Evolutionary conservation across 257 asterid species (phyloP).

Genomic region (Capsicum rhomboideum): DNA sequence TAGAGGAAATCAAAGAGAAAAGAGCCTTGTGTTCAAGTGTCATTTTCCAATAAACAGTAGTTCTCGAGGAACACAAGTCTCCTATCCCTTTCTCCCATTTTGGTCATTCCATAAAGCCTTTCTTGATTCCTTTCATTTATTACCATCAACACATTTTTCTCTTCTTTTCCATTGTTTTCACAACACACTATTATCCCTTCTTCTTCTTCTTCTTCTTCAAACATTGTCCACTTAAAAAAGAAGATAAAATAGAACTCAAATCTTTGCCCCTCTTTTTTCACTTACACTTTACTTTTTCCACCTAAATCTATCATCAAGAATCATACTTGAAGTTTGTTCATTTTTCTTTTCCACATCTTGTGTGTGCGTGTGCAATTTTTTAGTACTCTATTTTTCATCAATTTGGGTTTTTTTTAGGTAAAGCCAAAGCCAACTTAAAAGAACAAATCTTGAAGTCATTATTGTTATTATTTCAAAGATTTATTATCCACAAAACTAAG

Average conservation of each 20-base stretch:
- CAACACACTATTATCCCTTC: not conserved
- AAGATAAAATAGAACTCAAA: not conserved
- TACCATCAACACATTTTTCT: not conserved
- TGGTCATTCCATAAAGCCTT: slow-evolving; percentile 16
- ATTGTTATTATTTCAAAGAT: not conserved
- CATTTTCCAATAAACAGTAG: slow-evolving; percentile 67
- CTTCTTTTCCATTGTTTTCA: not conserved
- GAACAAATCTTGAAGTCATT: not conserved
- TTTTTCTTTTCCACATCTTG: not conserved
- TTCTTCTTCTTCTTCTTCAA: not conserved
- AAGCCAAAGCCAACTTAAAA: not conserved
- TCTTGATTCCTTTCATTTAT: slow-evolving; percentile 1
- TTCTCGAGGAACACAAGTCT: slow-evolving; percentile 67
- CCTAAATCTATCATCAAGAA: slow-evolving; percentile 4
- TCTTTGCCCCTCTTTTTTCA: not conserved
- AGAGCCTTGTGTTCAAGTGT: slow-evolving; percentile 55
- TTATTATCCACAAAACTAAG: not conserved
- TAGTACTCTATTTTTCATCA: not conserved
- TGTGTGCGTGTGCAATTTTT: not conserved
- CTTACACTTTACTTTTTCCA: not conserved
- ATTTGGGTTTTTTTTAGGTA: not conserved
- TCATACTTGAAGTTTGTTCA: slow-evolving; percentile 6
- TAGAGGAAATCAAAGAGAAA: slow-evolving; percentile 15
- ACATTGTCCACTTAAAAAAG: slow-evolving; percentile 1
- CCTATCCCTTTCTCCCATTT: slow-evolving; percentile 11